Conservation (phyloP, 73 alveolate genomes). For the Paramecium sonneborni region DNA sequence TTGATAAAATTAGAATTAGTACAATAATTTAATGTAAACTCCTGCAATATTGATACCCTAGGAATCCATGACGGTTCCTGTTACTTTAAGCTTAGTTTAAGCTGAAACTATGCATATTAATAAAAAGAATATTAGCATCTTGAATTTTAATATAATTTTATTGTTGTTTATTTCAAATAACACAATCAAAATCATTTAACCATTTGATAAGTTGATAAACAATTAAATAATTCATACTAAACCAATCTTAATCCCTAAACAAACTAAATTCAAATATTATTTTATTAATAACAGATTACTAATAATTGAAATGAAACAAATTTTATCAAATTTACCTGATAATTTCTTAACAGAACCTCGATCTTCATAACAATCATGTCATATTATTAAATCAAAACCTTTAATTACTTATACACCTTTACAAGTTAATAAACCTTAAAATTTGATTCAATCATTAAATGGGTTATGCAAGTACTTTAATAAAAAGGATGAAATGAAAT, state of each 20-base stretch:
- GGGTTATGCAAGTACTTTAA: neutral
- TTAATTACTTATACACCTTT: neutral
- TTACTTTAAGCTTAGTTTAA: neutral
- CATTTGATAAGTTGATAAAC: neutral
- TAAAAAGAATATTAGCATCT: neutral
- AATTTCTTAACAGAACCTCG: neutral
- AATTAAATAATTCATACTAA: neutral
- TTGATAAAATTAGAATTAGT: too few species aligned
- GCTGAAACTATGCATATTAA: neutral
- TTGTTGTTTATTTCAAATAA: neutral
- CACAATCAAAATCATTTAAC: neutral
- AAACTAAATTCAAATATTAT: neutral
- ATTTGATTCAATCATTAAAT: neutral
- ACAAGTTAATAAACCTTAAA: neutral
- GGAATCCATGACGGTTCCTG: conserved; percentile 16
- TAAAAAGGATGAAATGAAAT: neutral
- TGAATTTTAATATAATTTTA: neutral
- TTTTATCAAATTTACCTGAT: neutral
- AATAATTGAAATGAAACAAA: neutral
- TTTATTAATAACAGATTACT: neutral
- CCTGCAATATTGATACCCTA: neutral
- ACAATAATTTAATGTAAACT: too few species aligned
- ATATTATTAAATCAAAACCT: neutral
- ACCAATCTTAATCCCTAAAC: neutral
- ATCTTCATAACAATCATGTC: neutral